Evolutionary conservation across 140 eudicot genomes (phyloP).

Genomic region (Cichorium intybus): DNA sequence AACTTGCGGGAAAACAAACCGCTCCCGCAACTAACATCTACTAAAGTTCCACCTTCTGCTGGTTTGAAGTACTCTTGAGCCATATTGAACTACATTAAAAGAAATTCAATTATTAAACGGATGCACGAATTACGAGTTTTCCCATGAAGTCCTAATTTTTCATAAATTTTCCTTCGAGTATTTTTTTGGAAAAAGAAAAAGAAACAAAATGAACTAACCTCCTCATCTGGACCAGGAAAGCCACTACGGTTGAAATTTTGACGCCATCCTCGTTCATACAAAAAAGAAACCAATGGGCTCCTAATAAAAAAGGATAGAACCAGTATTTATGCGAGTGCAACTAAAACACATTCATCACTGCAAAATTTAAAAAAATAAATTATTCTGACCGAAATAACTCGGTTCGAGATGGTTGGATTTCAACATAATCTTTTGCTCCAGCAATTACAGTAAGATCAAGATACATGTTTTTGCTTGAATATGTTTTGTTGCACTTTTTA

Average conservation of each 20-base stretch:
- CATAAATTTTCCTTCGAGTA: no score
- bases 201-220: constrained; percentile 42
- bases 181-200: background rate
- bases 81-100: constrained; percentile 66
- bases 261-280: constrained; percentile 98
- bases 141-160: no score
- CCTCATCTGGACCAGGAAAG: constrained; percentile 95
- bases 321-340: no score
- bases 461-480: constrained; percentile 86
- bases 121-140: background rate
- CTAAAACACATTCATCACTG: background rate
- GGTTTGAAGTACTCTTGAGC: constrained; percentile 91
- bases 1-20: constrained; percentile 89
- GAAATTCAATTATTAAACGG: constrained; percentile 7
- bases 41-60: constrained; percentile 81
- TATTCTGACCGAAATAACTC: constrained; percentile 74
- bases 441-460: constrained; percentile 94
- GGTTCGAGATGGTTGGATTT: constrained; percentile 71
- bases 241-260: constrained; percentile 76
- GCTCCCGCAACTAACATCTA: constrained; percentile 96
- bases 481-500: constrained; percentile 65
- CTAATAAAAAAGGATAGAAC: constrained; percentile 48
- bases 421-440: constrained; percentile 77
- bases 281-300: constrained; percentile 87
- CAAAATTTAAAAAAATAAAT: background rate